Base-by-base conservation (phyloP, 345 rosid species). In the Raphanus sativus region DNA sequence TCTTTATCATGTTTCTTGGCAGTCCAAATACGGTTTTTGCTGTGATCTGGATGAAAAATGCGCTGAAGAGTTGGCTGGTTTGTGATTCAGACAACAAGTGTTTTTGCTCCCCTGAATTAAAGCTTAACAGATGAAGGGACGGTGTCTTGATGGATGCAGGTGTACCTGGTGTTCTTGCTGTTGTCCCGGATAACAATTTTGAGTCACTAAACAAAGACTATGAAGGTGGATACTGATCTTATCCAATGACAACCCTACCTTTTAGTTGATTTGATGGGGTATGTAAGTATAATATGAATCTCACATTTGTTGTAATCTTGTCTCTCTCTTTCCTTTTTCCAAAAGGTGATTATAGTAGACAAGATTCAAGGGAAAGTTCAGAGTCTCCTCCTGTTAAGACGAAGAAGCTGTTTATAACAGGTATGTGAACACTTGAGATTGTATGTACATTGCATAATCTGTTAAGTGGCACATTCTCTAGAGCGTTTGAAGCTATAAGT, bases 351-450 rank as follows among this genome's bases (percentile, higher is more conserved):
- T 34, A 10, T 63, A 54, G 42, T 28, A 62, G 45, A 4, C 66
- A 69, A 54, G 72, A 28, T 8, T 61, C 60, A 61, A 70, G 65
- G 42, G 63, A 77, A 62, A 75, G 68, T 64, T 62, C 69, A 33
- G 83, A 75, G 9, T 77, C 87, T 79, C 83, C 84, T 30, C 80
- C 88, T 2, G 55, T 87, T 45, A 86, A 80, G 77, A 89, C 97
- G 15, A 94, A 89, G 83, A 94, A 94, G 75, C 97, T 92, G 64
- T 94, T 94, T 87, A 79, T 94, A 60, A 90, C 98, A 52, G 98
- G 98, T 94, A 86, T 62, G 86, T 62, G 16, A 32, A 40, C 50
- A 33, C 52, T 70, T 65, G 33, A 54, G 67, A 13, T 28, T 65
- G 59, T 40, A 71, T 65, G 42, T 73, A 25, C 65, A 33, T 34